Base-by-base conservation (phyloP, 1,139 yeast species). In the Scheffersomyces illinoinensis region DNA sequence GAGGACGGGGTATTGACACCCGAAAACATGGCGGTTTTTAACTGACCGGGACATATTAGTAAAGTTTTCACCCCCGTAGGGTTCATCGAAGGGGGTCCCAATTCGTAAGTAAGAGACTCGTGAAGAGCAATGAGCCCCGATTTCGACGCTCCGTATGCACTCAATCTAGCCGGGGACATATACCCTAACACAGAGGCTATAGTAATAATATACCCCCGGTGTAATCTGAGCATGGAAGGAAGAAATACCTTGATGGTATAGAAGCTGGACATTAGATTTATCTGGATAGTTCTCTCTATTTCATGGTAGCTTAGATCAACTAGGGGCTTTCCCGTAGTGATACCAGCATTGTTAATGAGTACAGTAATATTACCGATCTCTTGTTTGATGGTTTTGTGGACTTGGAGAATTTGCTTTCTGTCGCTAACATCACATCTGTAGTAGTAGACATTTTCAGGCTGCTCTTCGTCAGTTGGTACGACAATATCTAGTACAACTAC, bases 111-210 rank as follows among this genome's bases (percentile, higher is more conserved):
- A 50, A 93, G 76, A 0, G 95, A 87, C 68, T 91, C 97, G 70
- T 93, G 98, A 53, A 93, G 75, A 0, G 96, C 93, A 56, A 93
- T 83, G 43, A 91, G 73, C 0, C 97, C 98, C 0, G 97, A 89
- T 71, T 93, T 93, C 8, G 96, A 85, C 0, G 98, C 97, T 0
- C 97, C 97, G 67, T 93, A 93, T 0, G 91, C 91, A 64, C 90
- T 85, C 58, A 91, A 77, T 47, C 88, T 77, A 6, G 97, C 95
- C 0, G 98, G 98, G 0, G 96, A 84, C 79, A 90, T 81, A 62
- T 89, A 88, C 0, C 97, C 98, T 58, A 93, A 77, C 0, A 91
- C 91, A 0, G 97, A 91, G 0, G 95, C 92, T 47, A 93, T 78
- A 3, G 93, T 90, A 39, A 93, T 86, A 19, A 95, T 81, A 69